Evolutionary conservation across 176 grass and related monocot species (phyloP).

Genomic region (Carex myosuroides): DNA sequence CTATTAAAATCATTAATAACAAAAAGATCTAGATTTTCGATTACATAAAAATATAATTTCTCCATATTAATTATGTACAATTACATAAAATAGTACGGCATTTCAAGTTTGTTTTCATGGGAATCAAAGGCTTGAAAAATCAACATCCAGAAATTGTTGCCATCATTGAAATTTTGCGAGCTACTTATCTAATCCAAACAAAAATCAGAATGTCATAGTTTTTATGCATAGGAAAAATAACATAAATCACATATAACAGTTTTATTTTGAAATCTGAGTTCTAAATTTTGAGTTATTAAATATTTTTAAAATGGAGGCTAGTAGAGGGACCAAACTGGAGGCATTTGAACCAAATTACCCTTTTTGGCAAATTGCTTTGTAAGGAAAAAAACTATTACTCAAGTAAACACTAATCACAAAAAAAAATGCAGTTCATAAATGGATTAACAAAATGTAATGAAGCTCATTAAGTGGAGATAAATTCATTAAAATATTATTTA

Average conservation of each 20-base stretch:
- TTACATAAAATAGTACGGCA: background rate
- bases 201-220: background rate
- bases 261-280: background rate
- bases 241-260: background rate
- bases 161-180: background rate
- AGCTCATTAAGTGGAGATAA: background rate
- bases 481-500: background rate
- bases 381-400: background rate
- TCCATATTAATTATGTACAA: background rate
- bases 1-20: background rate
- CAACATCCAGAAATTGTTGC: background rate
- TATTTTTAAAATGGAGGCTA: too few species aligned
- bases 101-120: too few species aligned
- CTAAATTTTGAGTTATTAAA: background rate
- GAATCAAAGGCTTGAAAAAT: background rate
- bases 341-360: background rate
- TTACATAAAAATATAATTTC: background rate
- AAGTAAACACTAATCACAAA: background rate
- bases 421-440: background rate
- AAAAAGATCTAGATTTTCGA: background rate
- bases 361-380: background rate
- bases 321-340: too few species aligned
- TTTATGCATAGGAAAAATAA: background rate
- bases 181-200: background rate
- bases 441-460: background rate